These are phyloP conservation scores for Stachybotrys chartarum DNA, from an alignment of 2,329 filamentous ascomycete genomes.

Conservation along the genomic window DNA sequence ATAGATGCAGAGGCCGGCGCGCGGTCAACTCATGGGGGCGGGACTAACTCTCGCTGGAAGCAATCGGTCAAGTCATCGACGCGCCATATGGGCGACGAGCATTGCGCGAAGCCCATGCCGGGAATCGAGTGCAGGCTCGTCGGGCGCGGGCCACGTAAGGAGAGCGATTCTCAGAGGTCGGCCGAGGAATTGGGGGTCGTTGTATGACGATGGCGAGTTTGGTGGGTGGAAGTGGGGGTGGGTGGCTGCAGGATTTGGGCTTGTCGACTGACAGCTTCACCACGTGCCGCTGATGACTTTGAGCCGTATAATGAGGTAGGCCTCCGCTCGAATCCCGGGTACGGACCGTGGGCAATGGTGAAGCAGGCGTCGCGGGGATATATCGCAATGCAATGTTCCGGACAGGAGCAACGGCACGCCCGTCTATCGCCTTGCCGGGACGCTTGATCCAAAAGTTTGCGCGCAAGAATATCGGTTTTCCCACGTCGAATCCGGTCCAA, in stretches of 20 bases:
- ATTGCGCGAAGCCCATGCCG: slow-evolving; percentile 45
- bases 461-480: not conserved
- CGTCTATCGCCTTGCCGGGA: not conserved
- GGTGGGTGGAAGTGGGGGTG: not conserved
- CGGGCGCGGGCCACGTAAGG: not conserved
- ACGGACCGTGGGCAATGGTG: no score
- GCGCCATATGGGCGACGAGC: slow-evolving; percentile 52
- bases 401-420: not conserved
- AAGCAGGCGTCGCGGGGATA: not conserved
- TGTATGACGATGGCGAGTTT: not conserved
- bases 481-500: no score
- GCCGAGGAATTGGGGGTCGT: not conserved
- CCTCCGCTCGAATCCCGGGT: no score
- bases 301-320: no score
- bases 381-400: not conserved
- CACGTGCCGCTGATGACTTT: not conserved
- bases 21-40: not conserved
- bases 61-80: slow-evolving; percentile 58
- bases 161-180: not conserved
- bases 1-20: not conserved
- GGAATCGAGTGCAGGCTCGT: slow-evolving; percentile 2
- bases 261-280: not conserved
- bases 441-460: not conserved
- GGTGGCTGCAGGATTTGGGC: not conserved
- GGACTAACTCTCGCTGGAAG: slow-evolving; percentile 60